Conservation (phyloP, 129 eudicot species). For the Chrysanthemum lavandulifolium region DNA sequence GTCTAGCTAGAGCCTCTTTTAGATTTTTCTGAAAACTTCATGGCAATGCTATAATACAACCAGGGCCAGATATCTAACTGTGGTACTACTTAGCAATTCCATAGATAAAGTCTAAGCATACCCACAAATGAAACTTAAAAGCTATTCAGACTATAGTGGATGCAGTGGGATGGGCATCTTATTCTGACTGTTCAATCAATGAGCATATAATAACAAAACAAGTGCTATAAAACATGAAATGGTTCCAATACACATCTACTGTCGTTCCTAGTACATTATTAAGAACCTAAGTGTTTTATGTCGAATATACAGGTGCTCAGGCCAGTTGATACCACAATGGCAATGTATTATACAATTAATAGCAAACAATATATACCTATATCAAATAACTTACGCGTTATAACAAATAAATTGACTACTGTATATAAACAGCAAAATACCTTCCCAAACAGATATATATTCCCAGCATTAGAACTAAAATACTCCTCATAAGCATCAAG, state of each 20-base stretch:
- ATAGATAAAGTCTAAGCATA: background rate
- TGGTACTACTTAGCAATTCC: background rate
- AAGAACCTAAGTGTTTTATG: background rate
- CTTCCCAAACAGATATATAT: slow-evolving; percentile 91
- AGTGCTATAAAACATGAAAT: background rate
- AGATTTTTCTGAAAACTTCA: background rate
- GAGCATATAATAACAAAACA: background rate
- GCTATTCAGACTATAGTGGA: background rate
- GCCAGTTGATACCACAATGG: slow-evolving; percentile 14
- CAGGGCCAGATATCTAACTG: background rate
- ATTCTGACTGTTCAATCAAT: background rate
- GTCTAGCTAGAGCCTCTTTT: slow-evolving; percentile 7
- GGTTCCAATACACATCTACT: background rate
- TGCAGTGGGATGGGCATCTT: background rate
- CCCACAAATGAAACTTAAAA: slow-evolving; percentile 1
- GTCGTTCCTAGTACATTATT: background rate
- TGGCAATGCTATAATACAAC: background rate
- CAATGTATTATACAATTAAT: background rate
- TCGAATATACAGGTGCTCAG: slow-evolving; percentile 1
- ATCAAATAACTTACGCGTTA: background rate
- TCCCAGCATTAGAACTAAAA: slow-evolving; percentile 77
- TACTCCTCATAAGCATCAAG: slow-evolving; percentile 90
- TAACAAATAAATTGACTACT: no score
- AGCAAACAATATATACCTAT: background rate
- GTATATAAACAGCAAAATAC: slow-evolving; percentile 35